Base-by-base conservation (phyloP, 108 stramenopile genomes). In the Skeletonema marinoi region DNA sequence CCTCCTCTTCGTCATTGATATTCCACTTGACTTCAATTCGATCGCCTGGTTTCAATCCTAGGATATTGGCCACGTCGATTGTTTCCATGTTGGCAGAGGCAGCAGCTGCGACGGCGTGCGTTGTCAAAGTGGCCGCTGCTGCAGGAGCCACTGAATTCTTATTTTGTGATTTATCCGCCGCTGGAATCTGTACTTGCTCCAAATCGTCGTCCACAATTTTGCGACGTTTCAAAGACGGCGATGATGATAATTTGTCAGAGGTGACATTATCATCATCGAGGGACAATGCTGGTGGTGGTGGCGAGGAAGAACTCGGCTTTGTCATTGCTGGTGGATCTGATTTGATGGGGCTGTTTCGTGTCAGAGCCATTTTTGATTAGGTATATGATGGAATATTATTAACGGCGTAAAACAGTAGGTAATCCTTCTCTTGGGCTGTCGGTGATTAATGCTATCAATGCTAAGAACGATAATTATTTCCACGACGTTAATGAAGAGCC, bases 11-110 rank as follows among this genome's bases (percentile, higher is more conserved):
- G 0, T 72, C 73, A 44, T 25, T 13, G 48, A 74, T 80, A 54
- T 60, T 73, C 72, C 72, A 80, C 59, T 80, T 68, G 21, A 73
- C 79, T 70, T 81, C 73, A 69, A 81, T 32, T 62, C 80, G 73
- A 46, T 73, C 54, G 19, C 80, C 80, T 25, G 39, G 35, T 21
- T 65, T 29, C 56, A 81, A 46, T 51, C 31, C 33, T 1, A 74
- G 65, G 0, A 19, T 5, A 8, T 50, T 35, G 68, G 80, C 71
- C 17, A 81, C 72, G 64, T 81, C 80, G 32, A 62, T 36, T 38
- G 65, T 29, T 38, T 54, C 51, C 17, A 54, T 25, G 21, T 8
- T 54, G 51, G 21, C 51, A n/a, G 51, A 13, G 25, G 51, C 21
- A 3, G 21, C 21, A 17, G 16, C 5, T 17, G 48, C 3, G n/a